phyloP scores from a whole-genome alignment of 208 protist species.

The Trypanosoma theileri region DNA sequence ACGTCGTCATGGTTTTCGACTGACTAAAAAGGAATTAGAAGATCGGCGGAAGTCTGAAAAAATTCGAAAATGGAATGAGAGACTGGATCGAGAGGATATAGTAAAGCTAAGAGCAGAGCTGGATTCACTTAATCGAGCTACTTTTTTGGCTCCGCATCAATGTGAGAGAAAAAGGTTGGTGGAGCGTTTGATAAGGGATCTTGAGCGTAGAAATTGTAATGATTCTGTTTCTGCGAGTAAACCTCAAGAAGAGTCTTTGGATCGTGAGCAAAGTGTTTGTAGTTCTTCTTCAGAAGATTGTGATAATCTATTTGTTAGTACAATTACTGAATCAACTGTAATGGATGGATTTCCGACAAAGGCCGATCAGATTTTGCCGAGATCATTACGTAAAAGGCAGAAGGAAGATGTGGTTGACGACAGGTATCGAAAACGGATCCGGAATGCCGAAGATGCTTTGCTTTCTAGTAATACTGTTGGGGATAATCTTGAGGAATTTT shows the following conservation, averaged over 20 bases:
- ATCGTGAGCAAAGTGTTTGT: constrained; percentile 1
- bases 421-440: constrained; percentile 26
- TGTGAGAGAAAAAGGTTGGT: constrained; percentile 69
- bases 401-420: neutral
- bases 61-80: constrained; percentile 48
- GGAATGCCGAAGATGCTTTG: constrained; percentile 51
- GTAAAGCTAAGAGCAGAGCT: constrained; percentile 55
- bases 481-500: constrained; percentile 58
- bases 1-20: constrained; percentile 56
- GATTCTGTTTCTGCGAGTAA: neutral
- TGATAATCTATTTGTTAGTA: constrained; percentile 10
- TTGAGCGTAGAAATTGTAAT: constrained; percentile 13
- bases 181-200: constrained; percentile 43
- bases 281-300: constrained; percentile 13
- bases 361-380: constrained; percentile 29
- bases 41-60: constrained; percentile 48
- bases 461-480: constrained; percentile 33
- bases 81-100: constrained; percentile 48
- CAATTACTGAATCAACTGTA: neutral
- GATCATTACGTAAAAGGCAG: constrained; percentile 23
- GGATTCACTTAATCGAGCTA: constrained; percentile 44
- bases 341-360: neutral
- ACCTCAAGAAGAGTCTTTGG: neutral
- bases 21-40: constrained; percentile 45
- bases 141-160: constrained; percentile 71